Evolutionary conservation across 768 basidiomycete genomes (phyloP).

Genomic region (Boletus rufocinnamomeus): DNA sequence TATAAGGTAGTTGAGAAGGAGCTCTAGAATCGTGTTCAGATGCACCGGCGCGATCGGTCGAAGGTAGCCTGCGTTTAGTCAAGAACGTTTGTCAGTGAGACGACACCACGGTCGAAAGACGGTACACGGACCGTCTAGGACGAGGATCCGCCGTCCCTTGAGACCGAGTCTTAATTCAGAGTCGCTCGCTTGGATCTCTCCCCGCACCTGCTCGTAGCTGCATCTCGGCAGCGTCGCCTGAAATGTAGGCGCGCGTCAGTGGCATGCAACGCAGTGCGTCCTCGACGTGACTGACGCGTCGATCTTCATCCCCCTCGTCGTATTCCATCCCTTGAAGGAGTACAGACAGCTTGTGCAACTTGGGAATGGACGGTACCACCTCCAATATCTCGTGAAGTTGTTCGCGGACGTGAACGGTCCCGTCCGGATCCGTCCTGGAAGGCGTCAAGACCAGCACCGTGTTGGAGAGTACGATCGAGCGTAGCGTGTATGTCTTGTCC

Average conservation of each 20-base stretch:
- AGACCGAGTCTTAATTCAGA: constrained; percentile 67
- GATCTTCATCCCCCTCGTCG: constrained; percentile 60
- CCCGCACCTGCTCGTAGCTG: constrained; percentile 57
- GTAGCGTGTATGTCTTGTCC: constrained; percentile 76
- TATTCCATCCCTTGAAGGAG: constrained; percentile 70
- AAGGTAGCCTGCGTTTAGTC: constrained; percentile 54
- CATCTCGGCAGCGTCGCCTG: constrained; percentile 45
- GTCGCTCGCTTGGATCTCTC: constrained; percentile 81
- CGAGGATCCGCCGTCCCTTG: constrained; percentile 67
- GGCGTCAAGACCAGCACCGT: constrained; percentile 75
- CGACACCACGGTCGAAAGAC: neutral
- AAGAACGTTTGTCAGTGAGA: neutral
- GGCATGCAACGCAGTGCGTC: neutral
- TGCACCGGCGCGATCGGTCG: constrained; percentile 69
- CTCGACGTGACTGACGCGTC: constrained; percentile 25
- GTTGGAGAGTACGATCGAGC: constrained; percentile 89
- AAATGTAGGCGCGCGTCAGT: neutral
- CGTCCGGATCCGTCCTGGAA: constrained; percentile 36
- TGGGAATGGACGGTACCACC: constrained; percentile 74
- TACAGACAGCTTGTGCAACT: constrained; percentile 61
- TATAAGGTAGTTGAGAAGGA: constrained; percentile 74
- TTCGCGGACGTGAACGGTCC: constrained; percentile 70
- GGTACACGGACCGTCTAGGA: constrained; percentile 56
- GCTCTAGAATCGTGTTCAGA: constrained; percentile 70
- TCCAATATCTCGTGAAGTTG: constrained; percentile 85